A percentile compares a stretch with the other conserved stretches of the same genome.
Conservation (phyloP, 2,329 filamentous ascomycete species). For the Alternaria consortialis region DNA sequence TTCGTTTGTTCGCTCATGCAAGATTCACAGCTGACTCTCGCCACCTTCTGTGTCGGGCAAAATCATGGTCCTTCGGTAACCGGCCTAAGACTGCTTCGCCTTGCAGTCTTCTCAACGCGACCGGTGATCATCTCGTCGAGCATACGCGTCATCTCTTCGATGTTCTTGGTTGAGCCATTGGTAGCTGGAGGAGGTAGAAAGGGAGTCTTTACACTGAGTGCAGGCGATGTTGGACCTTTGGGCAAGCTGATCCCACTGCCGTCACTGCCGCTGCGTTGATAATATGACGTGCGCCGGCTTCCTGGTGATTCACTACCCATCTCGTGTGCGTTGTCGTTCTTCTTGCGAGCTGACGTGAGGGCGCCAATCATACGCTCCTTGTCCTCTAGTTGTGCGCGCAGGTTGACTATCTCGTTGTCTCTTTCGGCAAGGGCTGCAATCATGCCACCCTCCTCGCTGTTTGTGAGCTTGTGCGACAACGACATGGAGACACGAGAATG, state of each 20-base stretch:
- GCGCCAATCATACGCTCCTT: slow-evolving; percentile 94
- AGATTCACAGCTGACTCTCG: slow-evolving; percentile 15
- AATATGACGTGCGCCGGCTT: slow-evolving; percentile 48
- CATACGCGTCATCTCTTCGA: slow-evolving; percentile 92
- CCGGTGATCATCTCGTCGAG: slow-evolving; percentile 95
- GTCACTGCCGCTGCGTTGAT: slow-evolving; percentile 41
- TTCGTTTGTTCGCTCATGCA: slow-evolving; percentile 9
- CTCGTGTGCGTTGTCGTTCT: slow-evolving; percentile 80
- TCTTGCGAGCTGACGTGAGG: slow-evolving; percentile 82
- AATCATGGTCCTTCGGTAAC: slow-evolving; percentile 29
- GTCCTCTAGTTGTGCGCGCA: slow-evolving; percentile 89
- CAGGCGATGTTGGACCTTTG: slow-evolving; percentile 38
- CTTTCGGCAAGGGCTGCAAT: slow-evolving; percentile 81
- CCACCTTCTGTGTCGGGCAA: slow-evolving; percentile 11
- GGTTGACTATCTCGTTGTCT: slow-evolving; percentile 88
- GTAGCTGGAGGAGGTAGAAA: slow-evolving; percentile 27
- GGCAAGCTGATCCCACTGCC: slow-evolving; percentile 43
- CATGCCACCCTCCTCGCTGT: slow-evolving; percentile 80
- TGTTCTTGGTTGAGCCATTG: slow-evolving; percentile 65
- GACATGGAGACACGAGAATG: slow-evolving; percentile 86
- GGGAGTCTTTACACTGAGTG: slow-evolving; percentile 12
- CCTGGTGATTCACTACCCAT: slow-evolving; percentile 48
- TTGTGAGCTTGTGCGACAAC: slow-evolving; percentile 70
- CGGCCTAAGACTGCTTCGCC: slow-evolving; percentile 41
- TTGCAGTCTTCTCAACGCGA: slow-evolving; percentile 72